Base-by-base conservation (phyloP, 2,329 filamentous ascomycete species). In the Trichoderma sp. region DNA sequence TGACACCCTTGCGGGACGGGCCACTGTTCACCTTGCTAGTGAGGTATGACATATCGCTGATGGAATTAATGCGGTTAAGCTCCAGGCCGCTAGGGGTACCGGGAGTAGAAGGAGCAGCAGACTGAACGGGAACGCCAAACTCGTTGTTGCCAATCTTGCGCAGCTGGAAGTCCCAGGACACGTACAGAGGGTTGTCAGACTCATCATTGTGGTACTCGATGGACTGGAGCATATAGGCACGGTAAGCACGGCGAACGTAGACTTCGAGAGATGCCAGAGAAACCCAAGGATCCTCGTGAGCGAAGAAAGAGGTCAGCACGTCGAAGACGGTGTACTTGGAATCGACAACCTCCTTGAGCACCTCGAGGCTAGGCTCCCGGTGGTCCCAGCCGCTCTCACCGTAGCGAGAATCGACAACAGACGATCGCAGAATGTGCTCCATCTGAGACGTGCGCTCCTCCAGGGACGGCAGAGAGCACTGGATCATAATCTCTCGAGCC, bases 261-360 rank as follows among this genome's bases (percentile, higher is more conserved):
- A 98, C 94, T 79, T 99, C 96, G 5, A 99, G 87, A 59, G 96
- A 93, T 69, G 96, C 96, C 71, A 97, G 84, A 8, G 93, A 93
- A 34, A 99, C 95, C 93, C 94, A 98, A 14, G 93, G 90, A 77
- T 99, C 96, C 52, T 92, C 88, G 81, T 99, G 94, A 39, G 90
- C 92, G 78, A 99, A 99, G 88, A 99, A 99, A 69, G 93, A 90
- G 8, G 95, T 92, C 73, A 99, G 82, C 21, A 99, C 96, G 77
- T 99, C 96, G 75, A 97, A 97, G 72, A 99, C 96, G 52, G 95
- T 98, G 84, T 96, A 98, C 83, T 97, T 97, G 66, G 96, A 98
- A 81, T 99, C 96, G 64, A 99, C 93, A 37, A 99, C 94, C 81
- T 99, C 96, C 85, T 97, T 97, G 82, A 99, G 91, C 72, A 97